phyloP scores from a whole-genome alignment of 2,329 filamentous ascomycete genomes.

The Ilyonectria mors-panacis region DNA sequence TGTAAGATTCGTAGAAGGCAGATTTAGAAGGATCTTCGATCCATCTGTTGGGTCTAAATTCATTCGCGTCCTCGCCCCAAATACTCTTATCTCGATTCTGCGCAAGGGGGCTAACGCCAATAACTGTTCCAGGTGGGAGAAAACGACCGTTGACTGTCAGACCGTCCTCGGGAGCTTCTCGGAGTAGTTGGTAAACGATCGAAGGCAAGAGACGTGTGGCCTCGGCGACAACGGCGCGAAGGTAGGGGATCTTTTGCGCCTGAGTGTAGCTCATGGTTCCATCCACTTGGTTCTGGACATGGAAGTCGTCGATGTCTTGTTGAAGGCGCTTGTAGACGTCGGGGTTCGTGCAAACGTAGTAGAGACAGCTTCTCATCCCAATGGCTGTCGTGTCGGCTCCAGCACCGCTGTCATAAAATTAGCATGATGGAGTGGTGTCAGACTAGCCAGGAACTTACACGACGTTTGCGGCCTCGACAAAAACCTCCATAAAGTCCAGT shows the following conservation, averaged over 20 bases:
- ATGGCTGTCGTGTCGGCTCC: background rate
- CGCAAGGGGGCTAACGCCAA: background rate
- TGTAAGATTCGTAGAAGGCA: background rate
- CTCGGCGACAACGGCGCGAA: background rate
- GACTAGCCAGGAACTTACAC: background rate
- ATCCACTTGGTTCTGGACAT: background rate
- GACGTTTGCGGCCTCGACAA: background rate
- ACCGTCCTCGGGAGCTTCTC: background rate
- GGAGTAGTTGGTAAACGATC: background rate
- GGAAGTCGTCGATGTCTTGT: background rate
- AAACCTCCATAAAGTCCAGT: background rate
- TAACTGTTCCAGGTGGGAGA: background rate
- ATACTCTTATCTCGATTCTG: background rate
- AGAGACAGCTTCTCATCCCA: background rate
- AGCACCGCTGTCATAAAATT: background rate
- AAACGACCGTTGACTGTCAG: background rate
- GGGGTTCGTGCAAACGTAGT: background rate
- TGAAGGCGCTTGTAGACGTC: background rate
- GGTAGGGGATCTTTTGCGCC: background rate
- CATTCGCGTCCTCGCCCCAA: background rate
- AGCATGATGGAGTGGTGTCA: background rate
- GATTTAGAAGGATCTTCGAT: background rate
- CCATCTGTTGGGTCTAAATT: background rate
- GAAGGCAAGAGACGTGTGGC: background rate
- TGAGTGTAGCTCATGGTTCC: background rate